These are phyloP conservation scores for Blepharisma stoltei DNA, from an alignment of 73 alveolate species.

Conservation along the genomic window DNA sequence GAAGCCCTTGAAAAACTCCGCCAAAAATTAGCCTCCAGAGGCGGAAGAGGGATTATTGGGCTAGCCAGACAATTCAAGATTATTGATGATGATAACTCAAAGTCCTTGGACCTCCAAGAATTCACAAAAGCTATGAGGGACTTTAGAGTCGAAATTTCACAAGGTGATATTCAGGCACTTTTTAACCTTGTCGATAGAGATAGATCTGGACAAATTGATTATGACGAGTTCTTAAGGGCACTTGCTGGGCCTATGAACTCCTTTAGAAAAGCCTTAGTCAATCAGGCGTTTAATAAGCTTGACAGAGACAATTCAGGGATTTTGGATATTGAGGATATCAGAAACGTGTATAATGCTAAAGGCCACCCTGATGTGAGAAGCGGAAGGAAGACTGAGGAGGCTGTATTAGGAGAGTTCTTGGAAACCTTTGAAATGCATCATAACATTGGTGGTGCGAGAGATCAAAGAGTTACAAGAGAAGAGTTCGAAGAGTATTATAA, in stretches of 20 bases:
- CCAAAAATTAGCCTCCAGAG: conserved; percentile 43
- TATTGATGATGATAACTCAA: conserved; percentile 66
- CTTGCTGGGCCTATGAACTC: conserved; percentile 72
- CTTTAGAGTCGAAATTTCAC: conserved; percentile 55
- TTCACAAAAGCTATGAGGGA: conserved; percentile 68
- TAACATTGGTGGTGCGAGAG: conserved; percentile 32
- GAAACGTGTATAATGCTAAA: conserved; percentile 50
- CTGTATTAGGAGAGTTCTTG: conserved; percentile 45
- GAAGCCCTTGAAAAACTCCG: conserved; percentile 51
- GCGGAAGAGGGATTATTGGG: conserved; percentile 61
- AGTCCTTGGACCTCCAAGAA: conserved; percentile 65
- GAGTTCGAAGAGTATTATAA: conserved; percentile 67
- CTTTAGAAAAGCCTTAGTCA: conserved; percentile 58
- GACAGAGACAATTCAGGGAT: conserved; percentile 63
- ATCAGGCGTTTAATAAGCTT: conserved; percentile 56
- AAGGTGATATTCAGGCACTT: conserved; percentile 50
- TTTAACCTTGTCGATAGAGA: conserved; percentile 50
- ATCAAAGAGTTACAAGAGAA: conserved; percentile 28
- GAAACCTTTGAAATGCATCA: conserved; percentile 61
- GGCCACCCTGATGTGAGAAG: conserved; percentile 80
- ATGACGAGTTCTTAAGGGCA: conserved; percentile 64
- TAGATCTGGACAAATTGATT: conserved; percentile 58
- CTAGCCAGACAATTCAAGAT: conserved; percentile 61
- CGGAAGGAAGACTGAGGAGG: conserved; percentile 60
- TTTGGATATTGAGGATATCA: conserved; percentile 60